Evolutionary conservation across 345 rosid genomes (phyloP), one percentile per base, ranked within the genome.

Genomic region (Euclidium syriacum): DNA sequence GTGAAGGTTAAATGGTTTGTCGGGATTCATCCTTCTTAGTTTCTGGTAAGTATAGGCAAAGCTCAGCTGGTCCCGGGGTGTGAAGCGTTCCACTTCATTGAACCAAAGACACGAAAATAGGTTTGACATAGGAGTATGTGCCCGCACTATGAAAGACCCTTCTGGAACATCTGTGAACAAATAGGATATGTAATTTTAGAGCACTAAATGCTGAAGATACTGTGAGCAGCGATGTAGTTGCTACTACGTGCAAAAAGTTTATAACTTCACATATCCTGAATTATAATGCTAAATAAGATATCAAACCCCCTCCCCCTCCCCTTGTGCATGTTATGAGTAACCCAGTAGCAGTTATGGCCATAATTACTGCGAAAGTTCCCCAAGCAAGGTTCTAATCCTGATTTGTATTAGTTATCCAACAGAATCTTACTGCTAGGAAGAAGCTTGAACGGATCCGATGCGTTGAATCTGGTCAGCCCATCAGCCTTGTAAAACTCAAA

Each of bases 71-170:
- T 94, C 99, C 41, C 99, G 88, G 34, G 97, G 84, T 71, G 99
- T 94, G 67, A 94, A 94, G 27, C 88, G 96, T 24, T 87, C 96
- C 39, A 94, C 95, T 78, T 94, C 99, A 32, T 94, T 94, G 83
- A 85, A 94, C 99, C 99, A 94, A 20, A 94, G 97, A 72, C 99
- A 90, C 4, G 99, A 94, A 69, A 94, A 94, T 50, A 94, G 76
- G 66, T 94, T 94, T 11, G 99, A 87, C 99, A 94, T 87, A 1
- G 97, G 99, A 24, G 97, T 90, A 74, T 94, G 99, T 0, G 96
- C 99, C 71, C 97, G 75, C 9, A 90, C 85, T 23, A 94, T 94
- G 65, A 94, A 80, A 47, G 97, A 90, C 9, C 99, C 99, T 78
- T 84, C 99, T 11, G 99, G 99, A 36, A 94, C 99, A 90, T 94